A percentile compares a stretch with the other conserved stretches of the same genome.
These are phyloP conservation scores for Quercus gilva DNA, from an alignment of 306 rosid genomes.

Conservation along the genomic window DNA sequence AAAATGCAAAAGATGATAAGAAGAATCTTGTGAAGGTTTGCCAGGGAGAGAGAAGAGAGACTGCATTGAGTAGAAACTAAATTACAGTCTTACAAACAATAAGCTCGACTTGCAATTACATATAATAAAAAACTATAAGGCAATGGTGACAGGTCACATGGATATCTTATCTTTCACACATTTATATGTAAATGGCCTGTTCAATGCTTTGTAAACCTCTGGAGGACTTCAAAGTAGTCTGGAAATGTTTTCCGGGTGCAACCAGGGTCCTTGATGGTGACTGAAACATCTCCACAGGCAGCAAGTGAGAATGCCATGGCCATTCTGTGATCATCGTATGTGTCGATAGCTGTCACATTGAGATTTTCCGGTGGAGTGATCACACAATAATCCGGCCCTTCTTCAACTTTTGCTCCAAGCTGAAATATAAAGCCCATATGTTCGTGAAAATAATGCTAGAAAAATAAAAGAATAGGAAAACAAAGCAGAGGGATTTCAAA, in stretches of 20 bases:
- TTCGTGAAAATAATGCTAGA: neutral
- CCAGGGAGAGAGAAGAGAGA: neutral
- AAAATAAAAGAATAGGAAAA: neutral
- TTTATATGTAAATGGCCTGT: slow-evolving; percentile 19
- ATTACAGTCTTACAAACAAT: slow-evolving; percentile 12
- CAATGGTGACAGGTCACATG: neutral
- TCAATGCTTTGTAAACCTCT: slow-evolving; percentile 69
- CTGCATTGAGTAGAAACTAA: slow-evolving; percentile 11
- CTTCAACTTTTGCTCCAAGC: slow-evolving; percentile 98
- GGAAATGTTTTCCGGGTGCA: slow-evolving; percentile 99
- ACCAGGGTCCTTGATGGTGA: slow-evolving; percentile 95
- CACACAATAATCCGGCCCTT: slow-evolving; percentile 94
- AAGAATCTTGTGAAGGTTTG: neutral
- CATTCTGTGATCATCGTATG: slow-evolving; percentile 98
- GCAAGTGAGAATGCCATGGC: slow-evolving; percentile 99
- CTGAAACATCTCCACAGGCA: slow-evolving; percentile 91
- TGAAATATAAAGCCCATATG: slow-evolving; percentile 29
- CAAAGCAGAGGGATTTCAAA: slow-evolving; percentile 9
- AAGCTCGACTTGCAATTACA: slow-evolving; percentile 20
- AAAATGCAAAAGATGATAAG: neutral
- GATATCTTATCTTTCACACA: neutral
- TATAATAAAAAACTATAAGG: slow-evolving; percentile 6
- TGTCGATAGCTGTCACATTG: slow-evolving; percentile 74
- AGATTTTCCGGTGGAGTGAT: slow-evolving; percentile 94
- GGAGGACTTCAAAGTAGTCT: slow-evolving; percentile 89